phyloP scores from a whole-genome alignment of 1,284 basidiomycete genomes.

The Papiliotrema flavescens region DNA sequence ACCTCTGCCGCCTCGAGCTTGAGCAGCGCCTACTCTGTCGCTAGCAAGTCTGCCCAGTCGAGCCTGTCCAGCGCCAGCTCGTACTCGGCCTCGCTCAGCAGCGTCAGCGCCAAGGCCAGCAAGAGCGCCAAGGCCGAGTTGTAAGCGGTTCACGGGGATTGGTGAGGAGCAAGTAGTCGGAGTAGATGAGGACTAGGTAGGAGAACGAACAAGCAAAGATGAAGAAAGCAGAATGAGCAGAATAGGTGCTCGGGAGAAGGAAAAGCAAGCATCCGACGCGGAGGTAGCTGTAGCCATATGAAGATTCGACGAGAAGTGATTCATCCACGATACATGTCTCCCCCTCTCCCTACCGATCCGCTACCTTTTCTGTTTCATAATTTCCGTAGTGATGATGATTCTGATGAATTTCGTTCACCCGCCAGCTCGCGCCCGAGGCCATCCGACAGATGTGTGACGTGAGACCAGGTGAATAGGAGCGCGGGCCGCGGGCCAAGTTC shows the following conservation, averaged over 20 bases:
- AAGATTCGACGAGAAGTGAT: neutral
- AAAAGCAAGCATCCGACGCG: neutral
- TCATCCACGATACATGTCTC: neutral
- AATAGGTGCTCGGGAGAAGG: neutral
- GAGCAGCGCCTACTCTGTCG: conserved; percentile 48
- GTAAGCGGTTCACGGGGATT: conserved; percentile 9
- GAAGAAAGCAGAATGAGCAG: neutral
- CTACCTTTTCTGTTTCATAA: no score
- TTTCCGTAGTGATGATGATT: no score
- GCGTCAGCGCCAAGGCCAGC: conserved; percentile 10
- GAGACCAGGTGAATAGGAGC: no score
- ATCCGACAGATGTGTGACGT: no score
- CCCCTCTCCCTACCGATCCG: neutral
- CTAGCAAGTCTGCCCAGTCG: conserved; percentile 42
- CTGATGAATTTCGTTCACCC: no score
- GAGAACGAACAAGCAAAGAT: neutral
- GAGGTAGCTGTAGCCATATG: neutral
- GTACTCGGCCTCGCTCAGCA: conserved; percentile 25
- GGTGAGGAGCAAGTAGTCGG: neutral
- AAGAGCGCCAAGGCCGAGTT: conserved; percentile 36
- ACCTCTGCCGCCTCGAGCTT: conserved; percentile 21
- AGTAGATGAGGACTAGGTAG: neutral
- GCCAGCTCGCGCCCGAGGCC: no score
- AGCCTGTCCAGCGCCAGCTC: conserved; percentile 34
- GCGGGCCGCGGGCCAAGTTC: no score